A percentile compares a stretch with the other conserved stretches of the same genome.
phyloP scores from a whole-genome alignment of 2,329 filamentous ascomycete species.

The Alternaria gaisen region DNA sequence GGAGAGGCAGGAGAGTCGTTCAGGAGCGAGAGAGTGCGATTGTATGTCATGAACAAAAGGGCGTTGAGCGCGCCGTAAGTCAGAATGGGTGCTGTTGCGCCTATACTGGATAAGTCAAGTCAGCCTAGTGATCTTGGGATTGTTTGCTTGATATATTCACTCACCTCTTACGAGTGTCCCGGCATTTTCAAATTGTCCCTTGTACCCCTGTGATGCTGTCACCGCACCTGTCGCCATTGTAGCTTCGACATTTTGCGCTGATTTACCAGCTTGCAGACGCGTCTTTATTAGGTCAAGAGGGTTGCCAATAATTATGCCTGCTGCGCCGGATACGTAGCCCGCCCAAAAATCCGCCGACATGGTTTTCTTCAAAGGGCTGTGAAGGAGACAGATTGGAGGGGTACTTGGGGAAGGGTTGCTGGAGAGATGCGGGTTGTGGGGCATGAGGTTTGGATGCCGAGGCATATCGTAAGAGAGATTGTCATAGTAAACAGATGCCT shows the following conservation, averaged over 20 bases:
- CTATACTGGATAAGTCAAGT: slow-evolving; percentile 52
- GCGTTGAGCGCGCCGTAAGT: slow-evolving; percentile 93
- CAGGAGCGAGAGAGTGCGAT: slow-evolving; percentile 76
- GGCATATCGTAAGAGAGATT: not conserved
- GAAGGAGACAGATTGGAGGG: slow-evolving; percentile 19
- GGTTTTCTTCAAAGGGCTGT: slow-evolving; percentile 1
- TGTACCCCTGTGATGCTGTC: slow-evolving; percentile 31
- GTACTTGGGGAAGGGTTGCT: slow-evolving; percentile 13
- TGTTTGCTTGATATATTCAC: not conserved
- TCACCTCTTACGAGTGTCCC: slow-evolving; percentile 51
- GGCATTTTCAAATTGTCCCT: slow-evolving; percentile 47
- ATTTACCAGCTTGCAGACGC: slow-evolving; percentile 73
- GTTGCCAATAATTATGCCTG: slow-evolving; percentile 88
- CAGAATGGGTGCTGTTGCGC: slow-evolving; percentile 83
- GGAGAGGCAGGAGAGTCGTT: slow-evolving; percentile 36
- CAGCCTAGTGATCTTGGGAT: not conserved
- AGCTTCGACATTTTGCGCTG: slow-evolving; percentile 23
- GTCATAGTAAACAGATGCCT: not conserved
- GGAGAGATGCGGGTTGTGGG: slow-evolving; percentile 15
- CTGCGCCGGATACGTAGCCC: slow-evolving; percentile 85
- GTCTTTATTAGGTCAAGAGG: slow-evolving; percentile 84
- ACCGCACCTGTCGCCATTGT: slow-evolving; percentile 11
- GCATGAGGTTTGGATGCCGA: slow-evolving; percentile 24
- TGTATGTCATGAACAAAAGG: slow-evolving; percentile 89
- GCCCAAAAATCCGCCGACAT: slow-evolving; percentile 96